Base-by-base conservation (phyloP, 2,329 filamentous ascomycete genomes). In the Penicillium capsulatum region DNA sequence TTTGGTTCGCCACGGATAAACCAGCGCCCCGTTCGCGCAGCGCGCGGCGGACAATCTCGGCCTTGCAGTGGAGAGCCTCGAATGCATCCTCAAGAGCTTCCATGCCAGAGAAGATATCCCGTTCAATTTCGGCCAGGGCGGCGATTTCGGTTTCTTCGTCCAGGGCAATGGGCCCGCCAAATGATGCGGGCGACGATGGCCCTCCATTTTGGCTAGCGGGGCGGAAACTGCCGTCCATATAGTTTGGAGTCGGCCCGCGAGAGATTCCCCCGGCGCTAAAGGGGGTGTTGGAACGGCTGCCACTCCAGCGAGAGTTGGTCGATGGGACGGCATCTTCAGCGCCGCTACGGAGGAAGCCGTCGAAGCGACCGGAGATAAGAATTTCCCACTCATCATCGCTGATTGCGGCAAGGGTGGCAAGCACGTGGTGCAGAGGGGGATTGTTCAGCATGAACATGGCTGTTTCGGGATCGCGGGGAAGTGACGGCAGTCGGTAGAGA, bases 301-400 rank as follows among this genome's bases (percentile, higher is more conserved):
- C 50, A 24, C 34, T 52, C 41, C 57, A 59, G 17, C 63, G 57
- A 7, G 56, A 42, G 10, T 48, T 41, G 6, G 53, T 43, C 29
- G 51, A 42, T 6, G 53, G 47, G 4, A 67, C 55, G 7, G 58
- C 32, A 32, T 76, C 72, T 49, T 96, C 90, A 5, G 87, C 88
- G 15, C 91, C 91, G 31, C 88, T 94, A 80, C 91, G 94, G 14
- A 96, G 74, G 67, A 97, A 97, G 3, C 91, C 91, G 59, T 96
- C 90, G 55, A 97, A 97, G 17, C 91, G 84, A 17, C 91, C 91
- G 0, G 91, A 96, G 3, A 84, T 87, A 9, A 97, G 74, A 39
- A 97, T 94, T 47, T 96, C 91, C 91, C 91, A 97, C 65, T 97
- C 91, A n/a, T 86, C 85, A 32, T 82, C 79, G 59, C 84, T 92